A percentile compares a stretch with the other conserved stretches of the same genome.
Conservation (phyloP, 768 basidiomycete species). For the Saitozyma podzolica region DNA sequence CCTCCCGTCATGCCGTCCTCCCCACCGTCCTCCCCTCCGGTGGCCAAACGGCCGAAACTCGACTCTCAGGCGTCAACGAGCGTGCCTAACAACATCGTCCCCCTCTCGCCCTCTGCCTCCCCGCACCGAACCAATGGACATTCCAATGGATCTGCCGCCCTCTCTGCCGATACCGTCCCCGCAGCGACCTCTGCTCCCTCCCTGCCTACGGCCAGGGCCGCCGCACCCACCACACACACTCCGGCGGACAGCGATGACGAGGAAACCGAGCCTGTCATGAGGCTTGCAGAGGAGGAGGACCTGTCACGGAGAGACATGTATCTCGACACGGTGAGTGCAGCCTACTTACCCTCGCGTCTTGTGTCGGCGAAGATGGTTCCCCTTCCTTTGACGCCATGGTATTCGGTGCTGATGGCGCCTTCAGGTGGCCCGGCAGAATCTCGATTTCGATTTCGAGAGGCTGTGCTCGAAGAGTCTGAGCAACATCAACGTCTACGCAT, state of each 20-base stretch:
- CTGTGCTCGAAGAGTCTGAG: conserved; percentile 94
- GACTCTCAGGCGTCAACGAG: conserved; percentile 7
- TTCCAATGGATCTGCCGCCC: conserved; percentile 59
- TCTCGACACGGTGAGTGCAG: conserved; percentile 79
- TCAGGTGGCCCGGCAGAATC: conserved; percentile 82
- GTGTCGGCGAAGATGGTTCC: background rate
- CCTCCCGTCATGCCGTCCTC: conserved; percentile 9
- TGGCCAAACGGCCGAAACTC: conserved; percentile 34
- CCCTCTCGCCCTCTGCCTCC: conserved; percentile 18
- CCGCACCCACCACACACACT: background rate
- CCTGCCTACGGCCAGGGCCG: conserved; percentile 65
- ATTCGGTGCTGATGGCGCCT: background rate
- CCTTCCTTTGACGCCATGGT: background rate
- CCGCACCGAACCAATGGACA: conserved; percentile 58
- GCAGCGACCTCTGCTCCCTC: conserved; percentile 66
- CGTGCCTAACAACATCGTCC: background rate
- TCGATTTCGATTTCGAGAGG: conserved; percentile 99
- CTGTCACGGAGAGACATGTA: conserved; percentile 74
- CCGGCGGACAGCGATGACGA: conserved; percentile 39
- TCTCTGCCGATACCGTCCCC: conserved; percentile 63
- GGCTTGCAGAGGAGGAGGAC: conserved; percentile 42
- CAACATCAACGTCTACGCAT: conserved; percentile 97
- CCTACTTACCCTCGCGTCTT: background rate
- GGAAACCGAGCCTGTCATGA: conserved; percentile 41
- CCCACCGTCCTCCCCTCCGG: conserved; percentile 34